phyloP scores from a whole-genome alignment of 495 filamentous ascomycete genomes.

The Recurvomyces mirabilis region DNA sequence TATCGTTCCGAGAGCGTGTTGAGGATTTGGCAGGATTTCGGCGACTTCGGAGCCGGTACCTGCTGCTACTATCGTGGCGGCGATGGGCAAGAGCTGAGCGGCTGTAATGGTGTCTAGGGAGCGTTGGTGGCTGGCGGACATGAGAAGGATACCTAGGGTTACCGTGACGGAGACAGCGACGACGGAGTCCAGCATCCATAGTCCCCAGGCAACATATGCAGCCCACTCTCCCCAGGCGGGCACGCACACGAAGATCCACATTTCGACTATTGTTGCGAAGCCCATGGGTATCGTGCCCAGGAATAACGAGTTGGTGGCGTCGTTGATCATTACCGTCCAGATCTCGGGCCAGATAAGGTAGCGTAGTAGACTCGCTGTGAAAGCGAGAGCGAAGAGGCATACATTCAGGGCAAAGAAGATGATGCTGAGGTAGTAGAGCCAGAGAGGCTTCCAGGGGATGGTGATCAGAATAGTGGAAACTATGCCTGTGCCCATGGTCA shows the following conservation, averaged over 20 bases:
- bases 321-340: slow-evolving; percentile 45
- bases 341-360: slow-evolving; percentile 51
- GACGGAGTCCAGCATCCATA: slow-evolving; percentile 51
- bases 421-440: slow-evolving; percentile 28
- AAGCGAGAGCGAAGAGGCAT: slow-evolving; percentile 37
- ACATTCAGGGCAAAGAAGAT: slow-evolving; percentile 29
- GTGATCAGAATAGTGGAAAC: slow-evolving; percentile 26
- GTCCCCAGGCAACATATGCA: slow-evolving; percentile 32
- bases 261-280: slow-evolving; percentile 48
- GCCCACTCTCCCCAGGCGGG: slow-evolving; percentile 44
- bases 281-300: slow-evolving; percentile 55
- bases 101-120: slow-evolving; percentile 48
- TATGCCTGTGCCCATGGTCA: slow-evolving; percentile 33
- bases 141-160: slow-evolving; percentile 43
- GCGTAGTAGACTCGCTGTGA: slow-evolving; percentile 40
- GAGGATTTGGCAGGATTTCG: slow-evolving; percentile 38
- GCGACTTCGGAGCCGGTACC: slow-evolving; percentile 47
- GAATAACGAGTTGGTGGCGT: slow-evolving; percentile 50
- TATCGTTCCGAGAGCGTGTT: slow-evolving; percentile 47
- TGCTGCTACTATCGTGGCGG: slow-evolving; percentile 48
- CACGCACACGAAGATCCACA: slow-evolving; percentile 45
- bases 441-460: slow-evolving; percentile 26
- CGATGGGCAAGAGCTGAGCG: slow-evolving; percentile 51
- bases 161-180: slow-evolving; percentile 43
- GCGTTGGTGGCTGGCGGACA: slow-evolving; percentile 28